Evolutionary conservation across 2,329 filamentous ascomycete genomes (phyloP), one percentile per base, ranked within the genome.

Genomic region (Venturia nashicola): DNA sequence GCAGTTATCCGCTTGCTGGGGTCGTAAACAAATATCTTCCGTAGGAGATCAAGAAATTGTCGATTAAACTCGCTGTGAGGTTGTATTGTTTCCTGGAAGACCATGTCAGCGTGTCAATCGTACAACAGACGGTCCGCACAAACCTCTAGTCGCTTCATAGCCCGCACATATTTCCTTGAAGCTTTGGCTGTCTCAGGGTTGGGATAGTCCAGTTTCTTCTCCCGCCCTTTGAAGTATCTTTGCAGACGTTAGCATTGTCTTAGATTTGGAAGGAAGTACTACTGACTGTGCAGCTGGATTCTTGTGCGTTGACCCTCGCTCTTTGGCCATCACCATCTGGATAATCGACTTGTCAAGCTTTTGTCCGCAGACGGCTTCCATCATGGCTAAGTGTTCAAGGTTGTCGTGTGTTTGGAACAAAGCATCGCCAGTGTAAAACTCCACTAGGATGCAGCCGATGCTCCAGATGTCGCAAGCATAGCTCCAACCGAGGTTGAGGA

Each of bases 391-490:
- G 71, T 87, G 85, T 71, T 87, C 85, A 40, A 86, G 78, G 67
- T 86, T 87, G 72, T 87, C 85, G 70, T 87, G 85, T 0, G 85
- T 87, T 71, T 87, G 85, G 75, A 87, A 87, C 2, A 87, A 76
- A 54, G 85, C 85, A 72, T 87, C 85, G 11, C 85, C 85, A 0
- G 85, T 87, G 75, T 84, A 87, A 71, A 87, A 87, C 67, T 87
- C 85, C 40, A 87, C 85, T 12, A 87, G 74, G 64, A 87, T 87
- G 68, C 85, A 87, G 27, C 85, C 85, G 64, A 87, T 86, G 71
- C 85, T 87, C 85, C 85, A 87, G 63, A 87, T 85, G 68, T 87
- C 85, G 70, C 85, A 87, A 12, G 85, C 83, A 69, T 84, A 86
- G 68, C 83, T 86, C 85, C 85, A 87, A 20, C 85, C 85, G 32